Base-by-base conservation (phyloP, 495 filamentous ascomycete genomes). In the Clavariopsis aquatica region DNA sequence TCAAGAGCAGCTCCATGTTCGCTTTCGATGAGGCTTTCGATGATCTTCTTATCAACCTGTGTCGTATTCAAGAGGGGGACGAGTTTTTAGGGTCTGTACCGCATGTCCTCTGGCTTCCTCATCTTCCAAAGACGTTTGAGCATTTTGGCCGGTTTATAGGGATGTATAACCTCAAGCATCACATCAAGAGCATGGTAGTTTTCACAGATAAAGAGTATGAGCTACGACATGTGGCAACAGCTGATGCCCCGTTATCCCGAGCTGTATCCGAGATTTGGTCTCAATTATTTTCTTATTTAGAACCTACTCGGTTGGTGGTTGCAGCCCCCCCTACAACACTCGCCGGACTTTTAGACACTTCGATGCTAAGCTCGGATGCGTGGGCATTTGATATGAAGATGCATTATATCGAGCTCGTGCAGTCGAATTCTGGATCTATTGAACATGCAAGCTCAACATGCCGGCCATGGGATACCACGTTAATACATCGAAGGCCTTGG, bases 301-400 rank as follows among this genome's bases (percentile, higher is more conserved):
- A 66, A 36, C 67, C 67, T 8, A 17, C 22, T 1, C 57, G 67
- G 5, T 23, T 70, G 7, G 58, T 66, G 17, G 62, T 70, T 47
- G 67, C 62, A 0, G 68, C 68, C 17, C 68, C 68, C 6, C 68
- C 68, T 36, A 46, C 54, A 4, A 67, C 60, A 8, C 54, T 71
- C 10, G 68, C 68, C 10, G 60, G 54, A 19, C 51, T 71, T 1
- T 27, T 67, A 34, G 68, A 67, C 23, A 52, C 60, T 8, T 46
- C 46, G 24, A 67, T 64, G 59, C 43, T 64, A 1, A 65, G 64
- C 26, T 58, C 64, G 19, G 68, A 71, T 65, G 51, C 29, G 19
- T 71, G 68, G 68, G 68, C 68, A 19, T 71, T 71, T 38, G 61
- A 71, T 8, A 71, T 66, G 68, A 64, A 64, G 20, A 60, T 66